Evolutionary conservation across 1,284 basidiomycete genomes (phyloP).

Genomic region (Trametes versicolor): DNA sequence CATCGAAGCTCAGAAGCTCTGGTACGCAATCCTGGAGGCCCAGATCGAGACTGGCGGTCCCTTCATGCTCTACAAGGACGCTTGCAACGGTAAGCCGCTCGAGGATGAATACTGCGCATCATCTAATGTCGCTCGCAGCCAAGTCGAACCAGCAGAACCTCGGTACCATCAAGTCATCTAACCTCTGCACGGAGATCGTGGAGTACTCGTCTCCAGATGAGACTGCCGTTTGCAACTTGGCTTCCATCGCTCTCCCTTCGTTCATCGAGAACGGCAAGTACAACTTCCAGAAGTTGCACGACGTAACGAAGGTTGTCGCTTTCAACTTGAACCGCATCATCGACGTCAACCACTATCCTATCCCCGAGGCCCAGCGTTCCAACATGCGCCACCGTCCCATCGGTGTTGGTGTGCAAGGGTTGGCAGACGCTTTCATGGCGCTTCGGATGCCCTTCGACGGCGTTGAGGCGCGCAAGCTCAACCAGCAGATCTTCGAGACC

Average conservation of each 20-base stretch:
- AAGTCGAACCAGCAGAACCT: constrained; percentile 99
- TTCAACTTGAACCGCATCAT: constrained; percentile 97
- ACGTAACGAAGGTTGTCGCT: constrained; percentile 92
- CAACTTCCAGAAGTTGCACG: constrained; percentile 96
- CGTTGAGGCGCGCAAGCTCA: constrained; percentile 86
- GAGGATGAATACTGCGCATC: not conserved
- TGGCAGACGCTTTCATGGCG: constrained; percentile 99
- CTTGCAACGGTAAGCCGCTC: constrained; percentile 75
- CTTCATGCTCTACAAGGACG: constrained; percentile 99
- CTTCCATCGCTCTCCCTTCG: constrained; percentile 94
- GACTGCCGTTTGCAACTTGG: constrained; percentile 98
- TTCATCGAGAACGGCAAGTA: constrained; percentile 83
- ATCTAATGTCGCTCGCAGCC: constrained; percentile 51
- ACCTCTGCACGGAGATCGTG: constrained; percentile 99
- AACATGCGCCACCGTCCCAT: constrained; percentile 99
- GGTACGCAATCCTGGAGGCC: constrained; percentile 97
- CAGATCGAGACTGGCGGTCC: constrained; percentile 99
- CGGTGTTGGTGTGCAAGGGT: constrained; percentile 97
- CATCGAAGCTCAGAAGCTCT: constrained; percentile 97
- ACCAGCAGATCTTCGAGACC: constrained; percentile 98
- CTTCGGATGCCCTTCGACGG: constrained; percentile 97
- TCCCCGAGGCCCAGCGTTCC: constrained; percentile 89
- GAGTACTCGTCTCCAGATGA: constrained; percentile 99
- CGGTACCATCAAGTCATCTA: constrained; percentile 99
- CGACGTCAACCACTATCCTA: constrained; percentile 95